Conservation (phyloP, 1,139 yeast genomes). For the Taiozyma sp. region DNA sequence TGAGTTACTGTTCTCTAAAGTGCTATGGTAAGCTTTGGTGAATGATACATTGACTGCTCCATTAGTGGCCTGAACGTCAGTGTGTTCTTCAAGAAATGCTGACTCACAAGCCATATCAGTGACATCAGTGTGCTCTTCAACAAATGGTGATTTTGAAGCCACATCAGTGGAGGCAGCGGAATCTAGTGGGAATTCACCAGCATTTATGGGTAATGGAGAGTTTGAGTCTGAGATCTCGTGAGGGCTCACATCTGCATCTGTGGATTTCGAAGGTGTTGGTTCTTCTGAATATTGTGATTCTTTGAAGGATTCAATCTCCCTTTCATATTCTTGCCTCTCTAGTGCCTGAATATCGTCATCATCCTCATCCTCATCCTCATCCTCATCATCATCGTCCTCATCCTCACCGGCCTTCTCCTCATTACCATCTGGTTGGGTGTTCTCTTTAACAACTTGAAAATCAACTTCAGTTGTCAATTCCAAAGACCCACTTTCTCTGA, state of each 20-base stretch:
- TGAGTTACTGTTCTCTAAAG: neutral
- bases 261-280: neutral
- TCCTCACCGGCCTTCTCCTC: neutral
- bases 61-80: neutral
- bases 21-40: neutral
- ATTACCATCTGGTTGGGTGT: neutral
- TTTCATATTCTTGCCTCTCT: neutral
- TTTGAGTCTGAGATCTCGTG: constrained; percentile 8
- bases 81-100: neutral
- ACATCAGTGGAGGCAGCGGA: neutral
- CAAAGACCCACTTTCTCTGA: neutral
- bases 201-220: neutral
- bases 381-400: neutral
- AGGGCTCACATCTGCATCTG: neutral
- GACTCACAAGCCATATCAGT: neutral
- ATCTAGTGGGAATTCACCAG: neutral
- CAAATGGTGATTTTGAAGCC: neutral
- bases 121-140: neutral
- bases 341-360: neutral
- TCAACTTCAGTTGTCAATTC: neutral
- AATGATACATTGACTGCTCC: neutral
- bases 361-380: neutral
- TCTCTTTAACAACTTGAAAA: neutral
- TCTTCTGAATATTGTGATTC: constrained; percentile 36
- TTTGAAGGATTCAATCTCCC: constrained; percentile 76